These are phyloP conservation scores for Aurinia saxatilis DNA, from an alignment of 345 rosid genomes.

Conservation along the genomic window DNA sequence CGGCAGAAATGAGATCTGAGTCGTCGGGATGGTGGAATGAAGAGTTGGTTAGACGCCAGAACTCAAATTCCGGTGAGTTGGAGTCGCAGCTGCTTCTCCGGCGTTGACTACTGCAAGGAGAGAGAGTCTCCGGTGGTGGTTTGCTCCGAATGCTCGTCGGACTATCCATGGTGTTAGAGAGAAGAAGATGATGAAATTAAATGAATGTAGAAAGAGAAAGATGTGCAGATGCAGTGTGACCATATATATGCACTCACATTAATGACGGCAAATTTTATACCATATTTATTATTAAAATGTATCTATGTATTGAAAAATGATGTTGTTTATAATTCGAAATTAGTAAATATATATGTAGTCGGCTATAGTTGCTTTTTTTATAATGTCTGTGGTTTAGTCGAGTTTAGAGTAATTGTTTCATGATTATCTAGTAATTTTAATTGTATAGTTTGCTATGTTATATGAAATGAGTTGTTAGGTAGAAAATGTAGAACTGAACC, in stretches of 20 bases:
- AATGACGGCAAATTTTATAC: conserved; percentile 9
- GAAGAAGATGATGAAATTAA: conserved; percentile 5
- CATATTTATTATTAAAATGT: not conserved
- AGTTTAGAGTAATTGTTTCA: no score
- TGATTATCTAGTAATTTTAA: no score
- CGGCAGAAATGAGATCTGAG: conserved; percentile 57
- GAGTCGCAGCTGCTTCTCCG: conserved; percentile 31
- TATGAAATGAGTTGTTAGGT: no score
- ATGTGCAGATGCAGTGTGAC: conserved; percentile 15
- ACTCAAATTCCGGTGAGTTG: conserved; percentile 69
- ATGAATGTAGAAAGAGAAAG: conserved; percentile 17
- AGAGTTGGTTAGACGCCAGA: conserved; percentile 54
- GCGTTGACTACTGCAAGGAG: conserved; percentile 26
- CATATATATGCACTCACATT: conserved; percentile 24
- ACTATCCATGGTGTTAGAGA: conserved; percentile 28
- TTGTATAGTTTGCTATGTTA: no score
- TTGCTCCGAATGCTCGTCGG: conserved; percentile 19
- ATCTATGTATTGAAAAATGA: no score
- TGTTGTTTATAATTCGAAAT: no score
- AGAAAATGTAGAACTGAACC: no score
- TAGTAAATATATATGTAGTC: no score
- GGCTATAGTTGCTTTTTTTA: no score
- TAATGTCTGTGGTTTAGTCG: no score
- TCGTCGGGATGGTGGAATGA: conserved; percentile 31
- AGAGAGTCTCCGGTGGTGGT: conserved; percentile 23